Evolutionary conservation across 495 filamentous ascomycete genomes (phyloP), one percentile per base, ranked within the genome.

Genomic region (Aspergillus funiculosus): DNA sequence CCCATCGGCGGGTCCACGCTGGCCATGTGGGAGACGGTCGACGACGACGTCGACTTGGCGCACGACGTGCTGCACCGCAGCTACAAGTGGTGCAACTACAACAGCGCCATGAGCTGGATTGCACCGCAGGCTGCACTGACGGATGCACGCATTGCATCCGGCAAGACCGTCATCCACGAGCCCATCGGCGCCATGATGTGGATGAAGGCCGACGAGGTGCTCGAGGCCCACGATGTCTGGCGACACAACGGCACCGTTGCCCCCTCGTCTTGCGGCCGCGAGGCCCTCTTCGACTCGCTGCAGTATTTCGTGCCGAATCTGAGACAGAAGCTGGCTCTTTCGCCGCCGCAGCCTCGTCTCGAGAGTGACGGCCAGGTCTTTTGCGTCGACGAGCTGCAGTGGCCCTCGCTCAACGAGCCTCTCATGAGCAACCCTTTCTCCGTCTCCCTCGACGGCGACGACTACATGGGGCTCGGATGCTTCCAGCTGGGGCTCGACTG

Each of bases 401-500:
- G 47, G 43, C 34, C 43, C 0, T 26, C 34, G 3, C 20, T 39
- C 1, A 43, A 39, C 9, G 52, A 55, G 15, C 38, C 38, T 0
- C 27, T 48, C 0, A 35, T 42, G 11, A 21, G n/a, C 2, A 43
- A 55, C n/a, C 47, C 47, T 1, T 46, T 55, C 15, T 47, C 52
- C 0, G 9, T 48, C n/a, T 51, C 52, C 6, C 39, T 48, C 0
- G 52, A 47, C 17, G 52, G 52, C 0, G 14, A 46, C 15, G 39
- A 43, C 10, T 51, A 51, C 14, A 36, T 43, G 0, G 52, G 48
- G 3, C 34, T 55, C 1, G 52, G 52, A 9, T 55, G 52, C 7
- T 55, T 55, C 47, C 52, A 55, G 27, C 43, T 55, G 2, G 52
- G 52, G 4, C 48, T 55, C 5, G 42, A 55, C 18, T 48, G 43